These are phyloP conservation scores for Escallonia rubra DNA, from an alignment of 129 eudicot genomes.

Conservation along the genomic window DNA sequence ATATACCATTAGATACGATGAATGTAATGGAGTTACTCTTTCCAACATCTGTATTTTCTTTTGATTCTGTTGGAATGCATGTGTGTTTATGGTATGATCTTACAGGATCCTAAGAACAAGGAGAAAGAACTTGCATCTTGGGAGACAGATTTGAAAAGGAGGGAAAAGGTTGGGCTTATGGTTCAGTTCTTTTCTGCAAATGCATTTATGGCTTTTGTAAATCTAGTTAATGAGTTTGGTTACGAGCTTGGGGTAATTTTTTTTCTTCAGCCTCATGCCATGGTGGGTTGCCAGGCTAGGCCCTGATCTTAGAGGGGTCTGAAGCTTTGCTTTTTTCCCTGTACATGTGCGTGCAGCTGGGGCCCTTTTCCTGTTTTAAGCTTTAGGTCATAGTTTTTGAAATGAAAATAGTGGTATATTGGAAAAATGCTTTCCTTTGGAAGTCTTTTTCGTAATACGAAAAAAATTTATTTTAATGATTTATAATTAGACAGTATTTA, in stretches of 20 bases:
- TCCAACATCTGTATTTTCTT: slow-evolving; percentile 1
- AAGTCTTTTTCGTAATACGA: not conserved
- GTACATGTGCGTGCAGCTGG: no score
- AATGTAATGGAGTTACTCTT: slow-evolving; percentile 46
- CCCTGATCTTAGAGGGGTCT: no score
- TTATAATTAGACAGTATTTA: not conserved
- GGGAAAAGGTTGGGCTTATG: slow-evolving; percentile 68
- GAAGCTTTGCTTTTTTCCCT: no score
- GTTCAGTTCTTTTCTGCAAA: not conserved
- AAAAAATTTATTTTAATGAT: not conserved
- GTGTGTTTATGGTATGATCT: slow-evolving; percentile 4
- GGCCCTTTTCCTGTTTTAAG: no score
- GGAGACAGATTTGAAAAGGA: slow-evolving; percentile 85
- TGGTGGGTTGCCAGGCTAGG: no score
- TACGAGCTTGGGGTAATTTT: no score
- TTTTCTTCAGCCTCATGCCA: no score
- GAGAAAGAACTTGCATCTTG: slow-evolving; percentile 73
- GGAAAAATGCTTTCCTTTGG: no score
- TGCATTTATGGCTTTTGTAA: not conserved
- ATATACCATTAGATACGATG: slow-evolving; percentile 78
- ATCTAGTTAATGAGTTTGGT: not conserved
- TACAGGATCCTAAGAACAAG: slow-evolving; percentile 70
- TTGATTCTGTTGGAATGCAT: slow-evolving; percentile 13
- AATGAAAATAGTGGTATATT: no score
- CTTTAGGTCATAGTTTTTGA: no score